Percentiles rank a stretch among this genome's conserved stretches.
Evolutionary conservation across 768 basidiomycete species (phyloP).

Genomic region (Lactarius tabidus): DNA sequence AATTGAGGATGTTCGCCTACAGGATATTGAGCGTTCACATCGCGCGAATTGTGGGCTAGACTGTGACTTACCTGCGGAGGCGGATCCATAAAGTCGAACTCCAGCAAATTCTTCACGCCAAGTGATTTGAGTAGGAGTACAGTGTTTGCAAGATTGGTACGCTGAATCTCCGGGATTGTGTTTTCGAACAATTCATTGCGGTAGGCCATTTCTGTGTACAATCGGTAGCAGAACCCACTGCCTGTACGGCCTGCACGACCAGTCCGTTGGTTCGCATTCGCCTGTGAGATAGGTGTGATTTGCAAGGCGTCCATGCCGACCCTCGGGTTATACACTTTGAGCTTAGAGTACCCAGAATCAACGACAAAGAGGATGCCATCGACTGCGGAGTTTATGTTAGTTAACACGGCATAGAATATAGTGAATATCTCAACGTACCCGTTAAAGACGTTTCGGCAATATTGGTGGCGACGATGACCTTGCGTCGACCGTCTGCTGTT

Average conservation of each 20-base stretch:
- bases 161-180: slow-evolving; percentile 97
- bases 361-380: slow-evolving; percentile 98
- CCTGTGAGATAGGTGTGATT: slow-evolving; percentile 98
- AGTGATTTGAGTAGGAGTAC: slow-evolving; percentile 92
- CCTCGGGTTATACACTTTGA: slow-evolving; percentile 98
- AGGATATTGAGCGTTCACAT: slow-evolving; percentile 7
- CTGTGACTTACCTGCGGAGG: slow-evolving; percentile 75
- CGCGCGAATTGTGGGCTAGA: neutral
- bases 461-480: slow-evolving; percentile 98
- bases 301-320: slow-evolving; percentile 99
- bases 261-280: slow-evolving; percentile 93
- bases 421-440: slow-evolving; percentile 40
- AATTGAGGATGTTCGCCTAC: slow-evolving; percentile 94
- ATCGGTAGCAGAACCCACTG: slow-evolving; percentile 91
- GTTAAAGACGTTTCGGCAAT: slow-evolving; percentile 98
- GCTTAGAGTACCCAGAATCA: slow-evolving; percentile 93
- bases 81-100: slow-evolving; percentile 99
- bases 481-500: slow-evolving; percentile 88
- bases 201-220: slow-evolving; percentile 96
- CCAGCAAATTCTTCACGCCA: slow-evolving; percentile 93
- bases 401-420: slow-evolving; percentile 12
- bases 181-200: slow-evolving; percentile 93
- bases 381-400: slow-evolving; percentile 49
- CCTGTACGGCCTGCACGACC: slow-evolving; percentile 97
- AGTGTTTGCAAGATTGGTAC: slow-evolving; percentile 96